phyloP scores from a whole-genome alignment of 1,139 yeast species.

The Taiozyma sp. region DNA sequence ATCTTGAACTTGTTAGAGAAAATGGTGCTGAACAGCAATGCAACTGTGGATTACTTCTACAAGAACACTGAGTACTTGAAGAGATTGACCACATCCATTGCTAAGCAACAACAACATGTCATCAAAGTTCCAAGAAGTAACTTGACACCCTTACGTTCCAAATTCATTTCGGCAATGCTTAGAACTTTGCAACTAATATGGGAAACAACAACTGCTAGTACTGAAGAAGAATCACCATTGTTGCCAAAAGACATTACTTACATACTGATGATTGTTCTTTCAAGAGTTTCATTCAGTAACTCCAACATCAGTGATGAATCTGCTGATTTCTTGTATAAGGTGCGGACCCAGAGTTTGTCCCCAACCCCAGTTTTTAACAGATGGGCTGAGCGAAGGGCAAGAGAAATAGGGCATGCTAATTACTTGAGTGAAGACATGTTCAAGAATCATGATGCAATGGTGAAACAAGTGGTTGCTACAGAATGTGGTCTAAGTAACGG shows the following conservation, averaged over 20 bases:
- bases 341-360: slow-evolving; percentile 26
- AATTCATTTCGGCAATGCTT: slow-evolving; percentile 34
- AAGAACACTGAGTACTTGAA: slow-evolving; percentile 31
- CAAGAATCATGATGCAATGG: slow-evolving; percentile 4
- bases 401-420: slow-evolving; percentile 34
- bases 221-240: slow-evolving; percentile 28
- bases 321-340: slow-evolving; percentile 27
- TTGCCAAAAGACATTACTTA: slow-evolving; percentile 19
- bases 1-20: slow-evolving; percentile 43
- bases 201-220: slow-evolving; percentile 14
- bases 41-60: slow-evolving; percentile 28
- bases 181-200: slow-evolving; percentile 18
- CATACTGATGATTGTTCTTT: slow-evolving; percentile 40
- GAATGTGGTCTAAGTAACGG: slow-evolving; percentile 39
- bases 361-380: slow-evolving; percentile 34
- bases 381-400: slow-evolving; percentile 37
- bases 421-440: not conserved
- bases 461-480: slow-evolving; percentile 7
- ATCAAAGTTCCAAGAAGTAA: slow-evolving; percentile 43
- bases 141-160: slow-evolving; percentile 35
- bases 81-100: slow-evolving; percentile 40
- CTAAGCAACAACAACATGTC: slow-evolving; percentile 46
- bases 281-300: slow-evolving; percentile 53
- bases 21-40: slow-evolving; percentile 31
- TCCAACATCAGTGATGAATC: slow-evolving; percentile 37